Percentiles rank a stretch among this genome's conserved stretches.
These are phyloP conservation scores for Hysterium pulicare DNA, from an alignment of 2,329 filamentous ascomycete species.

Conservation along the genomic window DNA sequence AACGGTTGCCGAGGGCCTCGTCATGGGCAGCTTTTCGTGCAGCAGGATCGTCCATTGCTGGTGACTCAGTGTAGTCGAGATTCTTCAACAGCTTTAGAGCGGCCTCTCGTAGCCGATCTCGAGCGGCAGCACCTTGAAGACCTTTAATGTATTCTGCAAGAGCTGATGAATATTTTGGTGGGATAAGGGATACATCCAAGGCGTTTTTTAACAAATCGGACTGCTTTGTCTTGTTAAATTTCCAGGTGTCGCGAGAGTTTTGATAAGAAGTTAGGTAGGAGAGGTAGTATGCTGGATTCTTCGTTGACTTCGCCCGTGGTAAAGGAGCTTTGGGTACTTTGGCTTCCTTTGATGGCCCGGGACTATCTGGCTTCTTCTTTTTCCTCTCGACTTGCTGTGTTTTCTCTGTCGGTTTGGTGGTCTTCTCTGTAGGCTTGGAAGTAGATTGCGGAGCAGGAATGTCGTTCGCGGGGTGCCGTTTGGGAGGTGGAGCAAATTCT, in stretches of 20 bases:
- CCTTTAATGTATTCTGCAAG: conserved; percentile 77
- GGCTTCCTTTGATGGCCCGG: background rate
- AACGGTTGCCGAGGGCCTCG: conserved; percentile 32
- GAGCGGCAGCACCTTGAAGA: conserved; percentile 69
- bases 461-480: conserved; percentile 19
- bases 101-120: conserved; percentile 62
- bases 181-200: conserved; percentile 69
- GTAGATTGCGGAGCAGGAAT: conserved; percentile 3
- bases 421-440: conserved; percentile 7
- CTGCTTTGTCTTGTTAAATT: conserved; percentile 95
- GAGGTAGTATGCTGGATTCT: conserved; percentile 62
- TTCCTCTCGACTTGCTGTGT: conserved; percentile 31
- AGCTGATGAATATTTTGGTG: conserved; percentile 63
- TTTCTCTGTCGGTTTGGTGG: conserved; percentile 21
- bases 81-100: conserved; percentile 60
- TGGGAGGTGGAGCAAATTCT: conserved; percentile 22
- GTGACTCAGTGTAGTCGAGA: conserved; percentile 42
- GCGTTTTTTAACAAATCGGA: conserved; percentile 79
- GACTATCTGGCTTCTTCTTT: conserved; percentile 8
- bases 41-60: conserved; percentile 32
- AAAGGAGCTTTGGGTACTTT: conserved; percentile 18
- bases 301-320: conserved; percentile 22
- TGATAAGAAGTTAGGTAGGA: conserved; percentile 76
- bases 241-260: conserved; percentile 70
- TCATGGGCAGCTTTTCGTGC: conserved; percentile 36